Percentiles rank a stretch among this genome's conserved stretches.
These are phyloP conservation scores for Lumnitzera littorea DNA, from an alignment of 345 rosid genomes.

Conservation along the genomic window DNA sequence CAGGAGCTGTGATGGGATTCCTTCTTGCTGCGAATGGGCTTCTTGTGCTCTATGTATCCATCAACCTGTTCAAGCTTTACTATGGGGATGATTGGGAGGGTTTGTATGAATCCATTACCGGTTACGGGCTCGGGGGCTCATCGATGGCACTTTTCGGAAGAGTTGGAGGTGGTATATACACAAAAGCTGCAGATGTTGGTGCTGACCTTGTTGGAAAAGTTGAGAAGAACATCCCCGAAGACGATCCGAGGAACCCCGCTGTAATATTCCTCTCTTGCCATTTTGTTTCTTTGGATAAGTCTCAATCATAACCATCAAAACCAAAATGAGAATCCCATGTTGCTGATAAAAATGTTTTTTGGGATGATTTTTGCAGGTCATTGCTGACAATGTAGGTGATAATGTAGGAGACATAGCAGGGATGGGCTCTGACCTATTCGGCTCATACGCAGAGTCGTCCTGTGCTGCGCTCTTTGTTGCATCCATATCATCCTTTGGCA, in stretches of 20 bases:
- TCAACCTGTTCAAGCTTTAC: slow-evolving; percentile 47
- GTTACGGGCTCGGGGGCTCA: slow-evolving; percentile 61
- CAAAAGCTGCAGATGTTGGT: slow-evolving; percentile 67
- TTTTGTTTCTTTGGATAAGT: not conserved
- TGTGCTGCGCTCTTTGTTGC: slow-evolving; percentile 72
- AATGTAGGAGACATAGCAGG: slow-evolving; percentile 75
- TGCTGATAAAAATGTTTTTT: too few species aligned
- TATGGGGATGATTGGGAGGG: slow-evolving; percentile 80
- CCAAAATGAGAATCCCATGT: too few species aligned
- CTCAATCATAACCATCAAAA: too few species aligned
- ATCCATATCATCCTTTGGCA: slow-evolving; percentile 54
- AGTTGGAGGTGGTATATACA: slow-evolving; percentile 67
- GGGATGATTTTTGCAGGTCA: slow-evolving; percentile 31
- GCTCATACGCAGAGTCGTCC: slow-evolving; percentile 64
- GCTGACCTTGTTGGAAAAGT: slow-evolving; percentile 71
- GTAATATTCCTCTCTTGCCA: slow-evolving; percentile 19
- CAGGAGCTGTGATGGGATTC: slow-evolving; percentile 71
- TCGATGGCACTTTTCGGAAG: slow-evolving; percentile 71
- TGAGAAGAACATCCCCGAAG: slow-evolving; percentile 57
- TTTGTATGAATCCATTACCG: slow-evolving; percentile 63
- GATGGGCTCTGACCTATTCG: slow-evolving; percentile 65
- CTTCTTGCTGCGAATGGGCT: slow-evolving; percentile 73
- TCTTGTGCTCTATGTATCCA: slow-evolving; percentile 45
- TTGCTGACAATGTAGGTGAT: slow-evolving; percentile 71
- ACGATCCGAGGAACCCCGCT: slow-evolving; percentile 66